Conservation (phyloP, 306 rosid genomes). For the Fagus crenata region DNA sequence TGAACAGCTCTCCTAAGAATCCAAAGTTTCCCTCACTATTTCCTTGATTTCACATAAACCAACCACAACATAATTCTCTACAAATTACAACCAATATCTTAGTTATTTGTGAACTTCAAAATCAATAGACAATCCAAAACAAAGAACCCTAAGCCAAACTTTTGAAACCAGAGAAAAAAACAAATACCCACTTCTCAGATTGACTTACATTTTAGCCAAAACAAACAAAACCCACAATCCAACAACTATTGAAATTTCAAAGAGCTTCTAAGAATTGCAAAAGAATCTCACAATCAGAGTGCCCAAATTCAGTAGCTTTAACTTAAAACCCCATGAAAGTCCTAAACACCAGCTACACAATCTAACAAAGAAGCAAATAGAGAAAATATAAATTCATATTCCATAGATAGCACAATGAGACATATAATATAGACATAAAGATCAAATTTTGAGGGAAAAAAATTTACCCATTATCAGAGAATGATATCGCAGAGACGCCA, state of each 20-base stretch:
- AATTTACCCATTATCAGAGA: slow-evolving; percentile 36
- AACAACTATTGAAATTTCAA: slow-evolving; percentile 2
- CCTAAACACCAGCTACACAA: slow-evolving; percentile 17
- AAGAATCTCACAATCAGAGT: slow-evolving; percentile 21
- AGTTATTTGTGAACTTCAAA: slow-evolving; percentile 19
- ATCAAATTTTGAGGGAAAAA: not conserved
- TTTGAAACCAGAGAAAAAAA: slow-evolving; percentile 3
- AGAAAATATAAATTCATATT: not conserved
- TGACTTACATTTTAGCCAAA: not conserved
- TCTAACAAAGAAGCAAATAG: slow-evolving; percentile 19
- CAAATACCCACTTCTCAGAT: slow-evolving; percentile 24
- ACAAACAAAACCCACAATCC: not conserved
- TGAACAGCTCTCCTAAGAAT: slow-evolving; percentile 16
- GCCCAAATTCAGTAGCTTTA: slow-evolving; percentile 31
- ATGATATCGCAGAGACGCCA: slow-evolving; percentile 32
- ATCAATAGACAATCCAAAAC: slow-evolving; percentile 22
- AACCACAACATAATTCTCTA: slow-evolving; percentile 27
- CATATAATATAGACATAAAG: not conserved
- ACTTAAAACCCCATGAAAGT: slow-evolving; percentile 28
- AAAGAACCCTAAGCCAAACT: slow-evolving; percentile 1
- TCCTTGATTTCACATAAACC: slow-evolving; percentile 27
- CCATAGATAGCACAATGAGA: slow-evolving; percentile 23
- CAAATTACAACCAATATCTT: slow-evolving; percentile 13
- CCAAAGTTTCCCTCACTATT: not conserved
- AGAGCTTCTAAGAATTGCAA: slow-evolving; percentile 11